These are phyloP conservation scores for Westerdykella ornata DNA, from an alignment of 2,329 filamentous ascomycete genomes.

Conservation along the genomic window DNA sequence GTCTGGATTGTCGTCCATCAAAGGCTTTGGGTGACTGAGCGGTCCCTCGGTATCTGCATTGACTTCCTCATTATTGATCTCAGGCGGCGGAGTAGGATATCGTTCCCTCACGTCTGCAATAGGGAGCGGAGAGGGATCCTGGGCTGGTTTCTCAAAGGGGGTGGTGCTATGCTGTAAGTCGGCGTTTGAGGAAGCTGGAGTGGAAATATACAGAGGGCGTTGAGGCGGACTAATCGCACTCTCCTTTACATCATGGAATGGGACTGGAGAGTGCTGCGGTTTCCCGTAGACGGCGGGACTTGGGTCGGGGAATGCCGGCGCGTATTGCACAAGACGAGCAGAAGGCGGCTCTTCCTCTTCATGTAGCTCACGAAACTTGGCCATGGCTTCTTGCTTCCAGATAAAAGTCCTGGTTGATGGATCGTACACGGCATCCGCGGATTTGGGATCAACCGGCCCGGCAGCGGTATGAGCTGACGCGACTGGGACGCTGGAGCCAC, in stretches of 20 bases:
- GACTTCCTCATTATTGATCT: background rate
- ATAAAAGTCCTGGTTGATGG: slow-evolving; percentile 35
- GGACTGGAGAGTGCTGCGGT: background rate
- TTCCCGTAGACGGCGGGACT: background rate
- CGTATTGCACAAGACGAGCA: slow-evolving; percentile 1
- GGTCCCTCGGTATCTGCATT: background rate
- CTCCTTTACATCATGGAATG: no score
- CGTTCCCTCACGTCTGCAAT: background rate
- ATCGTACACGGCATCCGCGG: slow-evolving; percentile 32
- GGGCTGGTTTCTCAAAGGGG: background rate
- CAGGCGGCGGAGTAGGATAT: background rate
- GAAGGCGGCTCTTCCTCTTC: slow-evolving; percentile 15
- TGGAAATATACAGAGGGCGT: background rate
- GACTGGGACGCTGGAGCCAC: slow-evolving; percentile 42
- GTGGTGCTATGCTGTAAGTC: no score
- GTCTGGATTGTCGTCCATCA: background rate
- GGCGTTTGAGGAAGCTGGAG: background rate
- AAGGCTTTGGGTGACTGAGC: background rate
- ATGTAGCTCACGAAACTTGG: slow-evolving; percentile 25
- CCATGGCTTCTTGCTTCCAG: slow-evolving; percentile 34
- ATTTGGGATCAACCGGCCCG: slow-evolving; percentile 32
- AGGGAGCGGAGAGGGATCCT: background rate
- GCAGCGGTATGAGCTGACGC: slow-evolving; percentile 5
- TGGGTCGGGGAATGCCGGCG: background rate
- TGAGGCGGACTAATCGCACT: background rate